Conservation (phyloP, 371 early-diverging fungal genomes). For the Syncephalastrum racemosum region DNA sequence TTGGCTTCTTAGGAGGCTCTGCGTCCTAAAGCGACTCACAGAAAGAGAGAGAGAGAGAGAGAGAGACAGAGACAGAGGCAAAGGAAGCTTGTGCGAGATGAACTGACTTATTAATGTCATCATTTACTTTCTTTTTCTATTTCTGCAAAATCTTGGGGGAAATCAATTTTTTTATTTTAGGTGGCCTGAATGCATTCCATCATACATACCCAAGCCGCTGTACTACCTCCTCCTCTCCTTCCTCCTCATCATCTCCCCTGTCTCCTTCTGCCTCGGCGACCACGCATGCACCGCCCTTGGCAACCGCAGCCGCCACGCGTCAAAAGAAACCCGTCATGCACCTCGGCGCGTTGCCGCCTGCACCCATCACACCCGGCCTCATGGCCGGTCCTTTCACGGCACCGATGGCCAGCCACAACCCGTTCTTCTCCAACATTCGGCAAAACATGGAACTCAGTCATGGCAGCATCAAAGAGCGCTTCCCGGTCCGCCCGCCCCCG, state of each 20-base stretch:
- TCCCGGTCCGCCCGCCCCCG: slow-evolving; percentile 23
- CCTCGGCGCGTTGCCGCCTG: slow-evolving; percentile 20
- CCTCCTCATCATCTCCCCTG: neutral
- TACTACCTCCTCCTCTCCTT: neutral
- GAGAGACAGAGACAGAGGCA: slow-evolving; percentile 2
- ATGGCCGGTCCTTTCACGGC: slow-evolving; percentile 35
- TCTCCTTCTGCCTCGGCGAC: slow-evolving; percentile 2
- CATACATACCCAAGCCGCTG: slow-evolving; percentile 9
- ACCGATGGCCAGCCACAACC: slow-evolving; percentile 38
- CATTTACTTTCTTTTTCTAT: neutral
- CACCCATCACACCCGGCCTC: slow-evolving; percentile 17
- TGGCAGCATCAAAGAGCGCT: slow-evolving; percentile 27
- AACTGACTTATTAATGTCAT: neutral
- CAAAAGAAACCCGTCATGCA: slow-evolving; percentile 25
- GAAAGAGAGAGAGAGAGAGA: slow-evolving; percentile 2
- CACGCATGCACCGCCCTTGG: slow-evolving; percentile 15
- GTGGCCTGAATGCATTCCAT: slow-evolving; percentile 8
- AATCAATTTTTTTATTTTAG: slow-evolving; percentile 3
- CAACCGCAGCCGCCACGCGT: slow-evolving; percentile 12
- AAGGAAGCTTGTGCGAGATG: slow-evolving; percentile 1
- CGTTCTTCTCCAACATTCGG: slow-evolving; percentile 39
- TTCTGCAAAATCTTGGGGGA: neutral
- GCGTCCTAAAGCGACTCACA: neutral
- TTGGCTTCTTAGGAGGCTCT: neutral
- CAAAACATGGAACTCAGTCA: slow-evolving; percentile 32